Conservation (phyloP, 768 basidiomycete species). For the Trametes villosa region DNA sequence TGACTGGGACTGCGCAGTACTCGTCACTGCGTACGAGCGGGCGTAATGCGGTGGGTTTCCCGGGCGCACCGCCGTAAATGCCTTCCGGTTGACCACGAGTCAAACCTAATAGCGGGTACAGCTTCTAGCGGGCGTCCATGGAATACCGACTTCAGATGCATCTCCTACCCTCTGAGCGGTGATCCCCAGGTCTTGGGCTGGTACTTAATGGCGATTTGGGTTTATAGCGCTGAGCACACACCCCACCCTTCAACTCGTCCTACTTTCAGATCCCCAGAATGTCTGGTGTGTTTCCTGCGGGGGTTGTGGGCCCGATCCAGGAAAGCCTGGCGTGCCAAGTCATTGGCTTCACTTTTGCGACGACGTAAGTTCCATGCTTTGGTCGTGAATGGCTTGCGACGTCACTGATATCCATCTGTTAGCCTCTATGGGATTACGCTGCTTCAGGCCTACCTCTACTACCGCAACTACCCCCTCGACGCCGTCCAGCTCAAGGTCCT, state of each 20-base stretch:
- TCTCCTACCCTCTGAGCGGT: no score
- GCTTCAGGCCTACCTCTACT: background rate
- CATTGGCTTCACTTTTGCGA: background rate
- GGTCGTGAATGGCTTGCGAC: background rate
- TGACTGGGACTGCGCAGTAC: no score
- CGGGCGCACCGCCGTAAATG: no score
- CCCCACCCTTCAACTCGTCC: background rate
- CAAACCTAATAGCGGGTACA: no score
- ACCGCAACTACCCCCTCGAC: background rate
- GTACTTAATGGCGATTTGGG: background rate
- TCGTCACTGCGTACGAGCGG: no score
- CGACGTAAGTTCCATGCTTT: background rate
- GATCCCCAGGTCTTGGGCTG: no score
- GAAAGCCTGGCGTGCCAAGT: background rate
- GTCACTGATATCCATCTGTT: background rate
- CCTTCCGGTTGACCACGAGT: no score
- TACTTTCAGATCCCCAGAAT: background rate
- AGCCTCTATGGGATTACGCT: background rate
- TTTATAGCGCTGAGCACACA: background rate
- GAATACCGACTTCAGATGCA: no score
- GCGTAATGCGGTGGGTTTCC: no score
- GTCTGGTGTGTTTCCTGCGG: background rate
- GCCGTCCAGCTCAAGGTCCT: background rate
- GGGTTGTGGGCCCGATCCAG: background rate
- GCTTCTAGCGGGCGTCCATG: no score